Evolutionary conservation across 257 asterid species (phyloP).

Genomic region (Cordia subcordata): DNA sequence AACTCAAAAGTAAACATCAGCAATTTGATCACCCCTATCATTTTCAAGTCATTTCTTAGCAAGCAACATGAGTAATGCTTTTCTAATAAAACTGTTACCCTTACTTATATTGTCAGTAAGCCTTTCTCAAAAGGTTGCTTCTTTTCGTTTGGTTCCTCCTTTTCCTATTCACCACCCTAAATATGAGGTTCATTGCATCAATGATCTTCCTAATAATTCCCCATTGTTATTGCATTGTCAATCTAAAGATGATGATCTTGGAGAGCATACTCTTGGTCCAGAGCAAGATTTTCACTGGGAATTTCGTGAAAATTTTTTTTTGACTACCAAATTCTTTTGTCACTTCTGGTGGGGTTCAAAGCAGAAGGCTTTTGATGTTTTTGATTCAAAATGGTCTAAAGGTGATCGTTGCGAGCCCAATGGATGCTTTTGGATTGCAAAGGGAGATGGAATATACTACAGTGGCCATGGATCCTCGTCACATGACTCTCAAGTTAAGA

Average conservation of each 20-base stretch:
- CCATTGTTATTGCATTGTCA: conserved; percentile 4
- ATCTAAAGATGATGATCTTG: conserved; percentile 2
- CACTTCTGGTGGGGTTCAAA: conserved; percentile 1
- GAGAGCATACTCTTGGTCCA: not conserved
- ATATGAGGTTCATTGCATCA: no score
- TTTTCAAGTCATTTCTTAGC: no score
- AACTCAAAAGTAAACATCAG: no score
- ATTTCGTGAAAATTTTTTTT: not conserved
- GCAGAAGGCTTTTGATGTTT: not conserved
- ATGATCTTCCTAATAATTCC: conserved; percentile 7
- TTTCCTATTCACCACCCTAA: no score
- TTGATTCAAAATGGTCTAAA: not conserved
- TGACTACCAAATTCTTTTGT: not conserved
- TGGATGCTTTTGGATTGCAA: not conserved
- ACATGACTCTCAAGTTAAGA: no score
- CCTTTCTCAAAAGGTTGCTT: no score
- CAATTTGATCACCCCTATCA: no score
- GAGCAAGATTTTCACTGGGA: not conserved
- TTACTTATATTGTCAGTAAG: no score
- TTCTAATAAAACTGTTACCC: no score
- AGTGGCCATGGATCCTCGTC: not conserved
- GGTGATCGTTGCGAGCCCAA: not conserved
- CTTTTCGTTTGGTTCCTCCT: no score
- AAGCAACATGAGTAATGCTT: no score
- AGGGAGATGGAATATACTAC: not conserved